These are phyloP conservation scores for Prunus armeniaca DNA, from an alignment of 306 rosid genomes.

Conservation along the genomic window DNA sequence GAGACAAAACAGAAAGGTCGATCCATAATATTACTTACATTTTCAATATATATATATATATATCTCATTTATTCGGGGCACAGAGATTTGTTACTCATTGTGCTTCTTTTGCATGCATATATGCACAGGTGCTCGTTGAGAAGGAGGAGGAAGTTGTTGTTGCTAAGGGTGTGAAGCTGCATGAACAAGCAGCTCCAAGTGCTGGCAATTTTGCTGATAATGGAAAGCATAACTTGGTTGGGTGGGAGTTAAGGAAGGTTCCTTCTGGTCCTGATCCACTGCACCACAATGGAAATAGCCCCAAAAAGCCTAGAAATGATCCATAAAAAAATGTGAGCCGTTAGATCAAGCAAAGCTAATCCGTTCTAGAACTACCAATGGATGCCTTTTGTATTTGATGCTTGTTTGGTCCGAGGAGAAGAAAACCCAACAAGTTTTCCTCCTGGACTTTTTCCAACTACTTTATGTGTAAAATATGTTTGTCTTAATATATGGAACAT, in stretches of 20 bases:
- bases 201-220: not conserved
- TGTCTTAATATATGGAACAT: no score
- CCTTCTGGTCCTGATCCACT: slow-evolving; percentile 76
- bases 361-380: no score
- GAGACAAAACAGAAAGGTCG: slow-evolving; percentile 50
- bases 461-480: no score
- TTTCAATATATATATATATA: not conserved
- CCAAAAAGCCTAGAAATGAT: slow-evolving; percentile 45
- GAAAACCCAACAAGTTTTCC: no score
- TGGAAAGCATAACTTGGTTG: slow-evolving; percentile 10
- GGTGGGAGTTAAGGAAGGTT: slow-evolving; percentile 52
- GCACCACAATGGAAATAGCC: slow-evolving; percentile 58
- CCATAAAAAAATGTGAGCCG: not conserved
- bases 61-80: not conserved
- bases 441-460: no score
- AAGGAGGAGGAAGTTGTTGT: slow-evolving; percentile 8
- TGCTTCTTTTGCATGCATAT: not conserved
- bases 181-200: slow-evolving; percentile 27
- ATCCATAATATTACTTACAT: not conserved
- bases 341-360: no score
- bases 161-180: not conserved
- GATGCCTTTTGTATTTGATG: no score
- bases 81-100: not conserved
- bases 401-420: no score
- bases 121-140: slow-evolving; percentile 35